Evolutionary conservation across 2,329 filamentous ascomycete species (phyloP), one percentile per base, ranked within the genome.

Genomic region (Fusarium sp.): DNA sequence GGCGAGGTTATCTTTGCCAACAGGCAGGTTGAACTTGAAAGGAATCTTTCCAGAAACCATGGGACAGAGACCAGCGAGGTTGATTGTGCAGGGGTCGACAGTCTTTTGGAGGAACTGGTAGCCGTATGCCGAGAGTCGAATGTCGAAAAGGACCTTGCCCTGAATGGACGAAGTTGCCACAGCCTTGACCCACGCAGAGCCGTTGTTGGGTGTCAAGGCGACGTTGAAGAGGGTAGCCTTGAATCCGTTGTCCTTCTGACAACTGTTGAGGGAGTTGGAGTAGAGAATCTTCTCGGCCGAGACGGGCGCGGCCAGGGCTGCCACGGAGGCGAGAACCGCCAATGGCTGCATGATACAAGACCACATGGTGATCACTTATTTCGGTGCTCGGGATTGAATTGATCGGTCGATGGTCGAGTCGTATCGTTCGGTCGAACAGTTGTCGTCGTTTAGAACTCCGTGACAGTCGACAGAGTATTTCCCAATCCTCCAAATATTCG

Each of bases 221-320:
- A 97, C 92, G 73, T 97, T 91, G 88, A 98, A 97, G 62, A 96
- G 86, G 73, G 91, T 94, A 73, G 94, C 94, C 6, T 92, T 92
- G 80, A 98, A 97, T 76, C 90, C 91, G 28, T 92, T 95, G 80
- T 95, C 91, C 62, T 89, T 84, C 85, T 94, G 92, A 81, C 94
- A 98, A 46, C 92, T 87, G 80, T 93, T 94, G 72, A 98, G 87
- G 26, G 94, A 97, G 77, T 88, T 92, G 57, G 94, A 96, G 74
- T 90, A 85, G 75, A 98, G 92, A 76, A 93, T 84, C 69, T 85
- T 86, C 76, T 89, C 85, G 67, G 88, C 91, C 61, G 87, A 75
- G 19, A 83, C 85, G 62, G 87, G 80, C 52, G 87, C 77, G 38
- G 80, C 70, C 57, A 84, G 62, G 40, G 80, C 76, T 65, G 82